A percentile compares a stretch with the other conserved stretches of the same genome.
These are phyloP conservation scores for Geranomyces michiganensis DNA, from an alignment of 192 early-diverging fungal species.

Conservation along the genomic window DNA sequence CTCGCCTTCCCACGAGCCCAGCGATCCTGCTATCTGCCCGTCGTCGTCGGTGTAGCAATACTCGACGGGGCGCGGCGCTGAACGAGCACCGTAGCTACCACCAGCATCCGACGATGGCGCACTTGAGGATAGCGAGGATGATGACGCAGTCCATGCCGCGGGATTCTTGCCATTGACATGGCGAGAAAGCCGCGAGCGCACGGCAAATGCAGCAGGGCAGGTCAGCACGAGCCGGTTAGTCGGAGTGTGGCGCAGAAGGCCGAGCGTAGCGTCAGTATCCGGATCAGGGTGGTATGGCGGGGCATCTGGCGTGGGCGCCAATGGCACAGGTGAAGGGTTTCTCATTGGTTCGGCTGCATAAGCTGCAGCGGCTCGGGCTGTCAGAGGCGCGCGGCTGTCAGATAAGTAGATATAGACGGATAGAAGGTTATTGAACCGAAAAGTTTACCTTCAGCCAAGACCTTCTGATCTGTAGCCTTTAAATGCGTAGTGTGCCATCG, in stretches of 20 bases:
- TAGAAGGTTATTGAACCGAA: not conserved
- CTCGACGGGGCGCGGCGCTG: not conserved
- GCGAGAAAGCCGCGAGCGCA: conserved; percentile 9
- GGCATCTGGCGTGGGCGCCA: too few species aligned
- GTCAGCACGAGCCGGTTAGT: conserved; percentile 16
- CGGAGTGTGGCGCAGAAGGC: conserved; percentile 14
- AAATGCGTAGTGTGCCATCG: conserved; percentile 37
- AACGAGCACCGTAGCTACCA: too few species aligned
- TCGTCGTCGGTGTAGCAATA: conserved; percentile 15
- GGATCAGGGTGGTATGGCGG: not conserved
- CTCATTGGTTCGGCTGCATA: conserved; percentile 4
- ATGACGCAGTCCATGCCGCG: conserved; percentile 2
- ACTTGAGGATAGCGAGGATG: not conserved
- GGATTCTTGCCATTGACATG: conserved; percentile 31
- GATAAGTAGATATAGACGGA: not conserved
- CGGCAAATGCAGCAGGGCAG: conserved; percentile 36
- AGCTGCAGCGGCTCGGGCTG: conserved; percentile 30
- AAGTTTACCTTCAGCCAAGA: conserved; percentile 29
- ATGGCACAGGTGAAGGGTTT: too few species aligned
- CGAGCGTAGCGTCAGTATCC: conserved; percentile 12
- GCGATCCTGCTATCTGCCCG: conserved; percentile 3
- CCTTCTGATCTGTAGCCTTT: conserved; percentile 27
- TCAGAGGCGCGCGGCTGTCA: not conserved
- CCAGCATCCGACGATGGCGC: too few species aligned
- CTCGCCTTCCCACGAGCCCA: not conserved